Percentiles rank a stretch among this genome's conserved stretches.
Evolutionary conservation across 2,329 filamentous ascomycete species (phyloP).

Genomic region (Microsporum ferrugineum): DNA sequence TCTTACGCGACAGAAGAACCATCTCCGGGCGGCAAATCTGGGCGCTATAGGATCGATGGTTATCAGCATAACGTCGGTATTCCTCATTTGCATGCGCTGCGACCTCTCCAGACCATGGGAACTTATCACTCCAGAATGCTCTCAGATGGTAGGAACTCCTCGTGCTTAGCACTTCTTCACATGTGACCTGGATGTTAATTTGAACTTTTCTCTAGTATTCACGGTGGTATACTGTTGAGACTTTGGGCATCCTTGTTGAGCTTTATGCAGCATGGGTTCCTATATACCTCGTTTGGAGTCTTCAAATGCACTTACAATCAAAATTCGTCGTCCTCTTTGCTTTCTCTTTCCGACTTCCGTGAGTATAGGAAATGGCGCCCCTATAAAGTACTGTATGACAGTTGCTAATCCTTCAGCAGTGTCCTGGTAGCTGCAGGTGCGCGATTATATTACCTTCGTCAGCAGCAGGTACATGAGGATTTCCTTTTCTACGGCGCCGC

Average conservation of each 20-base stretch:
- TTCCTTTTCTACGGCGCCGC: slow-evolving; percentile 11
- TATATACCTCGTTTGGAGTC: slow-evolving; percentile 12
- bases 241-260: slow-evolving; percentile 12
- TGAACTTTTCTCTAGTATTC: slow-evolving; percentile 6
- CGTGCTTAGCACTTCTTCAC: not conserved
- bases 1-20: slow-evolving; percentile 12
- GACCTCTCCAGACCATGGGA: slow-evolving; percentile 11
- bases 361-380: not conserved
- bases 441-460: slow-evolving; percentile 11
- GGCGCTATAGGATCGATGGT: slow-evolving; percentile 6
- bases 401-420: slow-evolving; percentile 4
- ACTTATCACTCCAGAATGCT: slow-evolving; percentile 9
- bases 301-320: slow-evolving; percentile 11
- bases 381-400: not conserved
- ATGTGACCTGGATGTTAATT: not conserved
- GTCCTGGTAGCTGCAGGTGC: slow-evolving; percentile 10
- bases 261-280: slow-evolving; percentile 11
- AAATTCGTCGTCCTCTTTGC: slow-evolving; percentile 14
- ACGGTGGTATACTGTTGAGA: slow-evolving; percentile 13
- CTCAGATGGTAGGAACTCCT: slow-evolving; percentile 7
- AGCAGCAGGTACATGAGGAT: slow-evolving; percentile 7
- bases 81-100: slow-evolving; percentile 12
- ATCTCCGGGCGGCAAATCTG: slow-evolving; percentile 7
- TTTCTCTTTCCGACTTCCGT: slow-evolving; percentile 15
- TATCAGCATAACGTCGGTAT: slow-evolving; percentile 9